These are phyloP conservation scores for Nakaseomyces sp. DNA, from an alignment of 1,139 yeast species.

Conservation along the genomic window DNA sequence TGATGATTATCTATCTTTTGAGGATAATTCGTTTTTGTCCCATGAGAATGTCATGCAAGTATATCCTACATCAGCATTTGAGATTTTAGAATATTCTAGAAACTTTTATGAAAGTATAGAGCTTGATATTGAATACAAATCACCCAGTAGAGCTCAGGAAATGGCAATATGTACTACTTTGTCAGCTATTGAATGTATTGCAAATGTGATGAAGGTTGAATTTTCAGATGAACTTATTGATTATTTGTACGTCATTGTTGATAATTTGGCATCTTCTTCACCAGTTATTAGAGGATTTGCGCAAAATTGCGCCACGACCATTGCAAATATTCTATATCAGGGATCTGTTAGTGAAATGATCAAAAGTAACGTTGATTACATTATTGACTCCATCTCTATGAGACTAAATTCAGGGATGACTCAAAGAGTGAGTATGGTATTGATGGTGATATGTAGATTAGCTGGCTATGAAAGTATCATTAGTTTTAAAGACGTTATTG, in stretches of 20 bases:
- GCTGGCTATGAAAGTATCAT: conserved; percentile 61
- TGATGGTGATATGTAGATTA: conserved; percentile 56
- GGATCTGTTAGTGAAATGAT: conserved; percentile 51
- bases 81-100: conserved; percentile 28
- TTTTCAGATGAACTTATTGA: conserved; percentile 47
- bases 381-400: conserved; percentile 66
- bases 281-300: conserved; percentile 40
- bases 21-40: not conserved
- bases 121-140: conserved; percentile 11
- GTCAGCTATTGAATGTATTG: conserved; percentile 36
- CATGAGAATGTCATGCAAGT: not conserved
- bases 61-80: conserved; percentile 13
- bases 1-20: not conserved
- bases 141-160: conserved; percentile 13
- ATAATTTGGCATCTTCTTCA: conserved; percentile 43
- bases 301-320: conserved; percentile 35
- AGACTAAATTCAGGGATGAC: conserved; percentile 63
- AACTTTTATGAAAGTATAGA: conserved; percentile 22
- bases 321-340: conserved; percentile 49
- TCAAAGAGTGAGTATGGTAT: conserved; percentile 63
- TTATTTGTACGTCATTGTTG: conserved; percentile 46
- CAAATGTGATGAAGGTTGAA: conserved; percentile 34
- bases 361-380: conserved; percentile 64
- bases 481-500: conserved; percentile 62
- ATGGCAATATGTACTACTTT: conserved; percentile 21